phyloP scores from a whole-genome alignment of 208 protist genomes.

The Willaertia magna region DNA sequence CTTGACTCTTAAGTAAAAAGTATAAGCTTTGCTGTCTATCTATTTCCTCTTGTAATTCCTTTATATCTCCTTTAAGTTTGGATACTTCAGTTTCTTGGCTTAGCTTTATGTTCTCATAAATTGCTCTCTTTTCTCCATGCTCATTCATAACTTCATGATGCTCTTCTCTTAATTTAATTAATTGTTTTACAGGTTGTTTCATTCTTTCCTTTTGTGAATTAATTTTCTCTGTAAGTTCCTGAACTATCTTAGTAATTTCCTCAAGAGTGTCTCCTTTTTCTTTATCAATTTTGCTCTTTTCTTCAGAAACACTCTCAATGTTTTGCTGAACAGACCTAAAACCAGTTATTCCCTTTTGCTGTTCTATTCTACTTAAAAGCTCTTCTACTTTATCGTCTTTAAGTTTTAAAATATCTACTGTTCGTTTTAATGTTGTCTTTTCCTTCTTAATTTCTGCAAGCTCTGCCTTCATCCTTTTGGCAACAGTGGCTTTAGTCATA shows the following conservation, averaged over 20 bases:
- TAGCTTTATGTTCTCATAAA: not conserved
- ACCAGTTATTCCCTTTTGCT: not conserved
- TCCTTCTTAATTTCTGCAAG: constrained; percentile 2
- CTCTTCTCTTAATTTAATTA: not conserved
- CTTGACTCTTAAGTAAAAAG: not conserved
- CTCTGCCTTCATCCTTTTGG: constrained; percentile 16
- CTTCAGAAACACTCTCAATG: not conserved
- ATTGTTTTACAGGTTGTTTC: not conserved
- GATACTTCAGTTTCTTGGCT: not conserved
- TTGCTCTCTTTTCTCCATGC: constrained; percentile 2
- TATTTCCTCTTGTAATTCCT: not conserved
- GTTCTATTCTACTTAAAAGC: not conserved
- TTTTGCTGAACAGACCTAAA: not conserved
- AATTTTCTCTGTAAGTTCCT: constrained; percentile 6
- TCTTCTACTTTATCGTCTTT: constrained; percentile 1
- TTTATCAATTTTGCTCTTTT: constrained; percentile 10
- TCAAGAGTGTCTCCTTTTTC: constrained; percentile 18
- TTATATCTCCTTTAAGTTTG: not conserved
- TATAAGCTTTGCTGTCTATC: not conserved
- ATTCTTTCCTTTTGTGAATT: not conserved
- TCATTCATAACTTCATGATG: not conserved
- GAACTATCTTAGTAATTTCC: constrained; percentile 13
- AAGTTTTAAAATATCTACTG: constrained; percentile 13
- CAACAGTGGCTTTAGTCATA: not conserved
- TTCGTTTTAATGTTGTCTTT: not conserved